These are phyloP conservation scores for Fusarium papillatum DNA, from an alignment of 2,329 filamentous ascomycete genomes.

Conservation along the genomic window DNA sequence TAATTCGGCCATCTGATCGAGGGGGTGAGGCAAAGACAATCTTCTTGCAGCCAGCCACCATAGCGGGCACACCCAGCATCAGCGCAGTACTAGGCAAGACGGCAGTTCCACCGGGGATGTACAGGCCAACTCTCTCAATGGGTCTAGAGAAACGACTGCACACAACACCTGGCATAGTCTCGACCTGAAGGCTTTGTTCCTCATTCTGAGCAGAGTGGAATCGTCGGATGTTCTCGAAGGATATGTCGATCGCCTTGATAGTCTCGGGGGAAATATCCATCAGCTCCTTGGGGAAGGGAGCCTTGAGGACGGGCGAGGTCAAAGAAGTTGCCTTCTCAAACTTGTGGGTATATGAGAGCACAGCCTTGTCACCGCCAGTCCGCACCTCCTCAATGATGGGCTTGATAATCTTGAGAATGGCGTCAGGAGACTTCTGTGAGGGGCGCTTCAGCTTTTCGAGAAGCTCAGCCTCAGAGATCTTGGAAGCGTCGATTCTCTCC, in stretches of 20 bases:
- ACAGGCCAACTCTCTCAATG: constrained; percentile 96
- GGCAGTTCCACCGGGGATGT: constrained; percentile 95
- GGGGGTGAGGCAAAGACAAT: constrained; percentile 96
- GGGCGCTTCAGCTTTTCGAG: constrained; percentile 85
- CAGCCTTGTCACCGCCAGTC: constrained; percentile 85
- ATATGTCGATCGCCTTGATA: constrained; percentile 91
- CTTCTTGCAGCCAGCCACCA: constrained; percentile 96
- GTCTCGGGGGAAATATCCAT: constrained; percentile 91
- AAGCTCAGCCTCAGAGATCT: constrained; percentile 75
- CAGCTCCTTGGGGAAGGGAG: constrained; percentile 86
- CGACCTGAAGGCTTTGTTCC: constrained; percentile 84
- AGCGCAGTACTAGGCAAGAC: constrained; percentile 97
- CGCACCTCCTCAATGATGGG: constrained; percentile 94
- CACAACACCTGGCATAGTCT: constrained; percentile 97
- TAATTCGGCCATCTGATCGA: constrained; percentile 88
- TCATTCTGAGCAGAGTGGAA: constrained; percentile 96
- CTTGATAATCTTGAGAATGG: constrained; percentile 90
- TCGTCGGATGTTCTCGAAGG: constrained; percentile 92
- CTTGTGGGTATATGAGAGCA: constrained; percentile 96
- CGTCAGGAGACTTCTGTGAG: constrained; percentile 94
- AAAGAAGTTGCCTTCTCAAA: constrained; percentile 97
- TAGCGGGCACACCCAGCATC: constrained; percentile 97
- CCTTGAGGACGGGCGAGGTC: constrained; percentile 88
- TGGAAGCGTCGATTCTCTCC: constrained; percentile 80
- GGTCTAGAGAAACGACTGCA: constrained; percentile 94